Conservation (phyloP, 129 eudicot genomes). For the Dittrichia graveolens region DNA sequence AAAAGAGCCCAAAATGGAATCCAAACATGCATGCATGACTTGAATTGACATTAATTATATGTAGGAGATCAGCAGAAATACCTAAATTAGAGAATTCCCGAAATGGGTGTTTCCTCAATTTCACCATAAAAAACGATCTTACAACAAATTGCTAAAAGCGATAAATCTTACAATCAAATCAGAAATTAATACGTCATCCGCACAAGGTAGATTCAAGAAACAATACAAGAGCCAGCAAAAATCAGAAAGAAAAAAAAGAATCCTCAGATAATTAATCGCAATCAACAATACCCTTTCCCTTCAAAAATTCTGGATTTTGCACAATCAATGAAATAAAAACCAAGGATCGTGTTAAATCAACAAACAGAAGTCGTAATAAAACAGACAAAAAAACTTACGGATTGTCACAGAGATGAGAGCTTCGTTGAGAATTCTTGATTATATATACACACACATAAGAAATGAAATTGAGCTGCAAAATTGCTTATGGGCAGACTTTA, state of each 20-base stretch:
- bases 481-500: conserved; percentile 28
- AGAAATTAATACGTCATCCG: background rate
- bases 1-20: background rate
- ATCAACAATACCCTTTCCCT: conserved; percentile 4
- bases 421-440: conserved; percentile 7
- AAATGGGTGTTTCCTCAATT: conserved; percentile 21
- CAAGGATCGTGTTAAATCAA: conserved; percentile 13
- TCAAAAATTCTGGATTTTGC: background rate
- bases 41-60: background rate
- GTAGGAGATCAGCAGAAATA: conserved; percentile 1
- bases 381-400: conserved; percentile 37
- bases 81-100: conserved; percentile 27
- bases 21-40: conserved; percentile 32
- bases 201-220: conserved; percentile 4
- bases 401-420: conserved; percentile 18
- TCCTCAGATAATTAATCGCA: background rate
- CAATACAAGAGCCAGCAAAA: conserved; percentile 8
- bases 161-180: conserved; percentile 3
- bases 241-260: background rate
- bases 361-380: conserved; percentile 1
- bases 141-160: conserved; percentile 2
- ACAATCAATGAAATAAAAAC: conserved; percentile 13
- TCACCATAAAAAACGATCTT: conserved; percentile 11
- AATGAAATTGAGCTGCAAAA: conserved; percentile 26
- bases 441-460: background rate